Percentiles rank a stretch among this genome's conserved stretches.
Evolutionary conservation across 2,329 filamentous ascomycete species (phyloP).

Genomic region (Leptographium procerum): DNA sequence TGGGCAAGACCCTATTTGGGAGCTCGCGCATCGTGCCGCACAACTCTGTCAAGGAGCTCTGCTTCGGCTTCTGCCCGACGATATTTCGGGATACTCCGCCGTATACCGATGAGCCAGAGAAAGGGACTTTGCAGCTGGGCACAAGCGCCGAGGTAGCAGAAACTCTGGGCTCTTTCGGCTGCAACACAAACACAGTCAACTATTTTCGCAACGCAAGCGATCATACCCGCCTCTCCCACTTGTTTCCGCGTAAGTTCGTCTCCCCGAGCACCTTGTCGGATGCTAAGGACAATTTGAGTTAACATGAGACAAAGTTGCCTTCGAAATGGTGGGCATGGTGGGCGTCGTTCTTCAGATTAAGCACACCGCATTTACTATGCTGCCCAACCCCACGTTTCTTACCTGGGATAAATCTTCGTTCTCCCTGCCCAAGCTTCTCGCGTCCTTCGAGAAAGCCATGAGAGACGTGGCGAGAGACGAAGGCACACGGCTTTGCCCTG

Average conservation of each 20-base stretch:
- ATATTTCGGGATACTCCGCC: conserved; percentile 30
- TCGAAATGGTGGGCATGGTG: conserved; percentile 48
- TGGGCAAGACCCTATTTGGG: conserved; percentile 35
- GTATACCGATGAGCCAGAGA: conserved; percentile 29
- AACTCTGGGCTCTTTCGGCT: conserved; percentile 42
- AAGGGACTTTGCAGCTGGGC: conserved; percentile 35
- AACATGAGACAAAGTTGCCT: conserved; percentile 31
- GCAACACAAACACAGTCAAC: conserved; percentile 39
- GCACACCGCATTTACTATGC: conserved; percentile 37
- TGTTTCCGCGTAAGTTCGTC: conserved; percentile 33
- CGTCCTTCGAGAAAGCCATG: background rate
- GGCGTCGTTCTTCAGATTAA: conserved; percentile 37
- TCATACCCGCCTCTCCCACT: conserved; percentile 29
- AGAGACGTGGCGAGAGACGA: background rate
- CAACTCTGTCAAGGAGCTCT: conserved; percentile 41
- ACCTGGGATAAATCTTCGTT: conserved; percentile 25
- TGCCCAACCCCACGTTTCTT: conserved; percentile 44
- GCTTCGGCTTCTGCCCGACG: conserved; percentile 45
- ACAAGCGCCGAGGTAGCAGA: conserved; percentile 35
- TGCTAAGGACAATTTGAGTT: background rate
- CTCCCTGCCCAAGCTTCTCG: background rate
- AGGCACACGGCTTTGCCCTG: background rate
- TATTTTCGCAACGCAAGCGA: conserved; percentile 25
- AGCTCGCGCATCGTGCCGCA: conserved; percentile 40
- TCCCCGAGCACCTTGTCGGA: background rate